phyloP scores from a whole-genome alignment of 176 grass and related monocot genomes.

The Cenchrus purpureus region DNA sequence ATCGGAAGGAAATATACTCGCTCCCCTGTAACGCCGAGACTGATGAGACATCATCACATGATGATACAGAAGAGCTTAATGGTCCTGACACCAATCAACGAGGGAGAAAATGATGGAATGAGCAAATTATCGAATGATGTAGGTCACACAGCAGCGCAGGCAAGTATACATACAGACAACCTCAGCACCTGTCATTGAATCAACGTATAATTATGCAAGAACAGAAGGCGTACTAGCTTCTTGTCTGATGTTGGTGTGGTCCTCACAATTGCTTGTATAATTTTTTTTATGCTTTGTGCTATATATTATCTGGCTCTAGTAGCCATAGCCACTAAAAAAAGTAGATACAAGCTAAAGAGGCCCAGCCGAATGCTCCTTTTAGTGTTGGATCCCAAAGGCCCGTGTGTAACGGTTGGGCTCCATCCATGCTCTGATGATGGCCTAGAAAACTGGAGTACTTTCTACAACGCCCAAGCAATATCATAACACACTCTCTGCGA shows the following conservation, averaged over 20 bases:
- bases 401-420: background rate
- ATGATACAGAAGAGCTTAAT: conserved; percentile 34
- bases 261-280: background rate
- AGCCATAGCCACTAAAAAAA: background rate
- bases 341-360: background rate
- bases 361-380: background rate
- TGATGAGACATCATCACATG: conserved; percentile 39
- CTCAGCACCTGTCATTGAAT: background rate
- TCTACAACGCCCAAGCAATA: background rate
- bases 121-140: conserved; percentile 16
- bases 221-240: background rate
- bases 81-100: conserved; percentile 41
- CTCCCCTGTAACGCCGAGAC: background rate
- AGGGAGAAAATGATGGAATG: conserved; percentile 9
- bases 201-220: conserved; percentile 9
- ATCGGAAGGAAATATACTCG: no score
- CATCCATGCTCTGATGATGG: background rate
- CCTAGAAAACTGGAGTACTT: background rate
- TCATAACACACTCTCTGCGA: no score
- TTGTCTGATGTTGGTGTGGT: conserved; percentile 30
- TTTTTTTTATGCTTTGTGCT: background rate
- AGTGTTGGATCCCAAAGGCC: background rate
- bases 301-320: background rate
- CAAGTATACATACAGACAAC: conserved; percentile 19
- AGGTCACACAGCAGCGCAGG: conserved; percentile 17